Base-by-base conservation (phyloP, 352 stramenopile species). In the Peronospora farinosa region DNA sequence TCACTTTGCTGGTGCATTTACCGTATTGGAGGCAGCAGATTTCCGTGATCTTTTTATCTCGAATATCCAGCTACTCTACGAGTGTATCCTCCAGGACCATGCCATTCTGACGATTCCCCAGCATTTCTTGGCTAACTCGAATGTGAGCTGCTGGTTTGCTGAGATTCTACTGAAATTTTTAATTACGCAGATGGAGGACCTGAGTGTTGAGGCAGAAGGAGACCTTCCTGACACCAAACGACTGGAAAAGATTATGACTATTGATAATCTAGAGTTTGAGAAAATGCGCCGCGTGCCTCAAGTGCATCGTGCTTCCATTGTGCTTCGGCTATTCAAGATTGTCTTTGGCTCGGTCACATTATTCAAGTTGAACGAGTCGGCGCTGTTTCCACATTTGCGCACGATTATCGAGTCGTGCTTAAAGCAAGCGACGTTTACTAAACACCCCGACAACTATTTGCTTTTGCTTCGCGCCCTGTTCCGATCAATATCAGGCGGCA, bases 1-100 rank as follows among this genome's bases (percentile, higher is more conserved):
- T 37, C 82, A 96, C 28, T 99, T 98, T 69, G 95, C 95, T 5
- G 82, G 93, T 10, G 89, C 93, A 2, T 98, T 99, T 55, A 98
- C 95, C 1, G 86, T 97, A 23, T 71, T 99, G 12, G 95, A 98
- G 61, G 87, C 84, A 17, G 84, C 88, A 41, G 95, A 98, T 60
- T 94, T 99, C 48, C 74, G 90, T 5, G 83, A 95, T 56, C 57
- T 96, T 16, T 93, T 95, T 49, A 75, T 92, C 50, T 65, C 78
- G 16, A 96, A 96, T 57, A 87, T 98, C 43, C 54, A 90, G 45
- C 61, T 97, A 10, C 63, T 98, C 2, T 88, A 97, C 52, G 73
- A 96, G 53, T 88, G 84, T 23, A 97, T 98, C 51, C 74, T 98
- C 8, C 87, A 96, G 17, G 88, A 98, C 54, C 74, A 96, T 36